Evolutionary conservation across 1,284 basidiomycete genomes (phyloP), one percentile per base, ranked within the genome.

Genomic region (Ganoderma lucidum): DNA sequence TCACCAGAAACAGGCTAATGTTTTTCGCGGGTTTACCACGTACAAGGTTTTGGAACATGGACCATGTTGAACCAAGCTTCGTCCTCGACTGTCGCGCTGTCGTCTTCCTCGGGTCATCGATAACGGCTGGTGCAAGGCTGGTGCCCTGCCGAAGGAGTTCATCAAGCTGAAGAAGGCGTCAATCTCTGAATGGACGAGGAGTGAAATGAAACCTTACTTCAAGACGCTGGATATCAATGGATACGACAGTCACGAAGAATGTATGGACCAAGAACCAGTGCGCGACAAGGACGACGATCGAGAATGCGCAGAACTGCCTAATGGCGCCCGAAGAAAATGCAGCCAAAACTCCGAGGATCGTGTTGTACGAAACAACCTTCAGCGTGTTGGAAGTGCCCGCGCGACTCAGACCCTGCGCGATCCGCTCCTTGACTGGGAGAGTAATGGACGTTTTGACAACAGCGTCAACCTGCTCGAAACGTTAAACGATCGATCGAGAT

Each of bases 261-360:
- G 95, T 96, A 78, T 97, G 94, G 30, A 96, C 93, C 66, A 97
- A 83, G 81, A 96, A 98, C 94, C 96, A 99, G 80, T 99, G 97
- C 37, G 96, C 96, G 45, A 98, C 92, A 45, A 99, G 87, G 8
- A 98, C 95, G 42, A 98, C 96, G 56, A 96, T 93, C 0, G 96
- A 96, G 79, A 99, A 98, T 5, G 92, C 86, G 81, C 96, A 98
- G 78, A 98, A 98, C 78, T 99, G 96, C 63, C 93, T 88, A 42
- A 98, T 95, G 2, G 96, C 94, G 32, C 93, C 91, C 1, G 88
- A 86, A 41, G 94, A 89, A 75, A 93, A 91, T 61, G 91, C 85
- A 4, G 93, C 94, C 48, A 97, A 91, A 68, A 94, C 80, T 6
- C 92, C 91, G 1, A 98, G 87, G 51, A 98, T 90, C 23, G 88